Base-by-base conservation (phyloP, 2,329 filamentous ascomycete species). In the Alternaria conjuncta region DNA sequence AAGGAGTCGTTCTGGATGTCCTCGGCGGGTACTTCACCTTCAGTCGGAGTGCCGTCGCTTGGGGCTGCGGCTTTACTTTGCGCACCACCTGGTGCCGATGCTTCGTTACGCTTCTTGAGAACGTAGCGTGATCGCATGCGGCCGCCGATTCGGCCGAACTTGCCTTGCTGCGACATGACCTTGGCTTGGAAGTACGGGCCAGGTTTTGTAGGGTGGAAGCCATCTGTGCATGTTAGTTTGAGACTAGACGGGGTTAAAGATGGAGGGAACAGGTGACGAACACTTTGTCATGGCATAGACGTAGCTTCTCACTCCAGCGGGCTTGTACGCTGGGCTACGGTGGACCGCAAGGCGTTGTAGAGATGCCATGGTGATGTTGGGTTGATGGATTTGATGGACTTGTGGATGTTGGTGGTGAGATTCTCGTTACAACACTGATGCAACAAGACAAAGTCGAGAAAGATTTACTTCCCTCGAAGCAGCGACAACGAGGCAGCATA, bases 1-100 rank as follows among this genome's bases (percentile, higher is more conserved):
- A 73, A 55, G 0, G 73, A 71, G 30, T 76, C 71, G 56, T 73
- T 75, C 44, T 72, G 70, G 5, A 67, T 64, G 15, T 75, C 69
- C 47, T 71, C 68, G 9, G 69, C 69, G 0, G 64, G 58, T 0
- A 74, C 71, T 53, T 73, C 69, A 26, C 67, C 71, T 7, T 57
- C 65, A 3, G 44, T 26, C 20, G 28, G 53, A 12, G 18, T 45
- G 9, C 56, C 50, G 1, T 11, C 45, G 25, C 32, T 45, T 30
- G 60, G 25, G 32, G 63, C 18, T 36, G 49, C 47, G 11, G 45
- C 60, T 49, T 55, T 57, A 43, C 50, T 58, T n/a, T 61, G 46
- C 30, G 47, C 45, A 26, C 50, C 49, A 2, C 43, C 41, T 13
- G 54, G 43, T 15, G 53, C 30, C 12, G 60, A 63, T 13, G 57